Evolutionary conservation across 208 protist genomes (phyloP), one percentile per base, ranked within the genome.

Genomic region (Sergeia podlipaevii): DNA sequence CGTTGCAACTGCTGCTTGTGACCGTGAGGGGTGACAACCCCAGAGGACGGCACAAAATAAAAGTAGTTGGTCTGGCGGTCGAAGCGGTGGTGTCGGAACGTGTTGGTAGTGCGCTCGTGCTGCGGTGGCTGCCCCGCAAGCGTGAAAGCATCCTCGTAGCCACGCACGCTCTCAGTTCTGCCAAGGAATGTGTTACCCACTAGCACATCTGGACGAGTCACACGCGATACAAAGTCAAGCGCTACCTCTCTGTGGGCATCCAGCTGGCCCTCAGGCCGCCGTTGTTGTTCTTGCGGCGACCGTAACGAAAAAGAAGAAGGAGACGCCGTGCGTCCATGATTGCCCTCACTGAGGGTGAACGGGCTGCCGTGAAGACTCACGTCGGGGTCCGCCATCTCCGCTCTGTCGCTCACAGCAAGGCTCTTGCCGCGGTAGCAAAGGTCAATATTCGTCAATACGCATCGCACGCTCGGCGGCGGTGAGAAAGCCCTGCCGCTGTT

Each of bases 381-480:
- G 5, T 76, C 61, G 3, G 70, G 65, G n/a, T 51, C 51, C 5
- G 68, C 52, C 15, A 89, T 51, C 8, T 71, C 44, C 32, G 43
- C 41, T n/a, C n/a, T n/a, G 11, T 69, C 60, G 17, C 62, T 64
- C 7, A 74, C 48, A 2, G 64, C 68, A 27, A 93, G 58, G 42
- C 80, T 89, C 64, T 89, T 93, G 18, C 85, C 85, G 4, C 85
- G 77, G 54, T 89, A 93, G 5, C 76, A 79, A n/a, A 89, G 70
- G 45, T 93, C 85, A 0, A 93, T 51, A 8, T 67, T 78, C 6
- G 75, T 83, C 21, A 93, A 42, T 11, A 70, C 60, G 39, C 67
- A 69, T 15, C 66, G 57, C 21, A 18, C 8, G 23, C 15, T 18
- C 54, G 45, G 4, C 13, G 20, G 4, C 33, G 21, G 4, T 38